These are phyloP conservation scores for Cucurbita pepo DNA, from an alignment of 306 rosid genomes.

Conservation along the genomic window DNA sequence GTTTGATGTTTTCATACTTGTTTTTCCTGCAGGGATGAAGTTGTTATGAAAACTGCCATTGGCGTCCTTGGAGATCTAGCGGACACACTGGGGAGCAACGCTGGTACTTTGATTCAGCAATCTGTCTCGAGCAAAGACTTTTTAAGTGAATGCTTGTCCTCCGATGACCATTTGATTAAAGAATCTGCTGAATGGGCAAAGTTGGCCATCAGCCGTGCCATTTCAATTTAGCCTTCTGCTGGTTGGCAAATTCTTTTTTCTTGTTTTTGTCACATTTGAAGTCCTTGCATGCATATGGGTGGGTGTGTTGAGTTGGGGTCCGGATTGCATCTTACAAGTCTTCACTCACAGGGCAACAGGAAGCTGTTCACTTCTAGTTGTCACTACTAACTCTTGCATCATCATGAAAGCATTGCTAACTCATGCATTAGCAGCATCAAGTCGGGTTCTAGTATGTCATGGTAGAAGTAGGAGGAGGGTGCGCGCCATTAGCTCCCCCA, in stretches of 20 bases:
- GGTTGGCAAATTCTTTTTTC: slow-evolving; percentile 20
- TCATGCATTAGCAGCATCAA: slow-evolving; percentile 46
- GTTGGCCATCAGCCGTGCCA: slow-evolving; percentile 78
- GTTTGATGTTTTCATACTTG: slow-evolving; percentile 1
- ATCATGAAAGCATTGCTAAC: slow-evolving; percentile 62
- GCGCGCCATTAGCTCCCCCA: background rate
- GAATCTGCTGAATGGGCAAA: slow-evolving; percentile 96
- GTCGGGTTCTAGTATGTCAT: slow-evolving; percentile 28
- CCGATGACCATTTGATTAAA: slow-evolving; percentile 72
- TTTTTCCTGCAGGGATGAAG: slow-evolving; percentile 53
- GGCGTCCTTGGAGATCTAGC: slow-evolving; percentile 94
- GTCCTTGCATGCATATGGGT: slow-evolving; percentile 79
- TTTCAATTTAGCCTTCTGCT: slow-evolving; percentile 49
- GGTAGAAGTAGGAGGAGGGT: slow-evolving; percentile 27
- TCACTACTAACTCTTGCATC: slow-evolving; percentile 88
- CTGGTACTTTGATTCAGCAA: slow-evolving; percentile 82
- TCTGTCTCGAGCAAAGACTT: slow-evolving; percentile 79
- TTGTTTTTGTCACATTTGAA: slow-evolving; percentile 19
- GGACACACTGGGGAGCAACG: slow-evolving; percentile 80
- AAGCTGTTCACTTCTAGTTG: slow-evolving; percentile 50
- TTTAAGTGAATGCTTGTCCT: slow-evolving; percentile 73
- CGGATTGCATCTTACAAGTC: slow-evolving; percentile 58
- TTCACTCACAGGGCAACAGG: slow-evolving; percentile 49
- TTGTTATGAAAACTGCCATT: slow-evolving; percentile 86
- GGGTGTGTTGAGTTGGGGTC: slow-evolving; percentile 39